A percentile compares a stretch with the other conserved stretches of the same genome.
These are phyloP conservation scores for Saturnispora saitoi DNA, from an alignment of 805 yeast genomes.

Conservation along the genomic window DNA sequence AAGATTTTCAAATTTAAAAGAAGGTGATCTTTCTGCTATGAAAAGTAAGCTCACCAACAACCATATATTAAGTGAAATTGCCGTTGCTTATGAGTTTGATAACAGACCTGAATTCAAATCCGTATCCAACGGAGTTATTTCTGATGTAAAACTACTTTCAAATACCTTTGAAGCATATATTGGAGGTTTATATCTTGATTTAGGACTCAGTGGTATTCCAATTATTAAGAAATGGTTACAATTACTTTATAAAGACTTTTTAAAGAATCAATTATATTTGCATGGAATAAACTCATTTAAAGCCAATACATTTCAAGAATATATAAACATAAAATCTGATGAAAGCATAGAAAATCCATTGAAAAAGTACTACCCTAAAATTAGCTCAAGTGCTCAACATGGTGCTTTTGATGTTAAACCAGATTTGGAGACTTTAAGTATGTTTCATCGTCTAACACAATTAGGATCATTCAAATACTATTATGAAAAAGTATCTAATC, in stretches of 20 bases:
- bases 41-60: conserved; percentile 2
- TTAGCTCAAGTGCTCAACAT: neutral
- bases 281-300: conserved; percentile 1
- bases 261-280: neutral
- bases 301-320: neutral
- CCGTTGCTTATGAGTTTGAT: conserved; percentile 3
- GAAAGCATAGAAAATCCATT: neutral
- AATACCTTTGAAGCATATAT: conserved; percentile 7
- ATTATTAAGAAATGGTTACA: neutral
- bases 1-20: neutral
- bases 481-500: neutral
- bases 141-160: neutral
- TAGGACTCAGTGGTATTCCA: neutral
- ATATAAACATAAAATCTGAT: neutral
- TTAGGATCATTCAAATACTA: neutral
- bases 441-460: neutral
- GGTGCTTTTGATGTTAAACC: neutral
- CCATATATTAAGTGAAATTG: neutral
- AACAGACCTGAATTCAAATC: neutral
- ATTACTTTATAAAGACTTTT: neutral
- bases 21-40: conserved; percentile 4
- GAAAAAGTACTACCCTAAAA: neutral
- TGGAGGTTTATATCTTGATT: conserved; percentile 4
- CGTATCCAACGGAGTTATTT: neutral
- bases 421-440: neutral